Evolutionary conservation across 495 filamentous ascomycete species (phyloP).

Genomic region (Hypoxylon cercidicola): DNA sequence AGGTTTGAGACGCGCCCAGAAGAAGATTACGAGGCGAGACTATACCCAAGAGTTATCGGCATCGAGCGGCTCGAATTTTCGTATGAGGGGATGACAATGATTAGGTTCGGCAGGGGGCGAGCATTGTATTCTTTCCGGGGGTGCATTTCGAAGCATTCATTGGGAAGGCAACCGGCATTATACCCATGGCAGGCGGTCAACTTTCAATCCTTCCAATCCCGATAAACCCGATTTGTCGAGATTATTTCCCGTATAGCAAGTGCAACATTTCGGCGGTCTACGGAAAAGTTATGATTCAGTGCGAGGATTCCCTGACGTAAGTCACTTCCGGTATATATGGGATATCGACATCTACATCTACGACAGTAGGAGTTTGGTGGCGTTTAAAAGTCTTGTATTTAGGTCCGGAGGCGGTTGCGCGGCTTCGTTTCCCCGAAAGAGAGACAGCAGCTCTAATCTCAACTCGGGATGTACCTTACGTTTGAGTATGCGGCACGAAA

Average conservation of each 20-base stretch:
- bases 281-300: constrained; percentile 31
- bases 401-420: constrained; percentile 12
- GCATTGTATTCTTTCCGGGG: constrained; percentile 18
- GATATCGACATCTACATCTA: constrained; percentile 34
- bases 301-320: constrained; percentile 21
- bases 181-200: constrained; percentile 34
- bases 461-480: constrained; percentile 13
- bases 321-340: constrained; percentile 14
- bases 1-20: not conserved
- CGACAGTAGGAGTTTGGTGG: constrained; percentile 30
- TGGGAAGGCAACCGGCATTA: constrained; percentile 30
- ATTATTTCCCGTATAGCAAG: constrained; percentile 24
- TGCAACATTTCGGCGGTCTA: constrained; percentile 27
- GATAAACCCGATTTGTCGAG: constrained; percentile 12
- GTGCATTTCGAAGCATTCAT: constrained; percentile 28
- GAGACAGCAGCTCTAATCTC: constrained; percentile 9
- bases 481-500: constrained; percentile 9
- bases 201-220: constrained; percentile 27
- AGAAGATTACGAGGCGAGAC: constrained; percentile 9
- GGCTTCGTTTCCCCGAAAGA: constrained; percentile 16
- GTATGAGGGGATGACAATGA: not conserved
- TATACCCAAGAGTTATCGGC: constrained; percentile 7
- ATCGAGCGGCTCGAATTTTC: constrained; percentile 5
- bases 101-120: constrained; percentile 11
- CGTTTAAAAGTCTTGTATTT: constrained; percentile 28